These are phyloP conservation scores for Arctium minus DNA, from an alignment of 129 eudicot genomes.

Conservation along the genomic window DNA sequence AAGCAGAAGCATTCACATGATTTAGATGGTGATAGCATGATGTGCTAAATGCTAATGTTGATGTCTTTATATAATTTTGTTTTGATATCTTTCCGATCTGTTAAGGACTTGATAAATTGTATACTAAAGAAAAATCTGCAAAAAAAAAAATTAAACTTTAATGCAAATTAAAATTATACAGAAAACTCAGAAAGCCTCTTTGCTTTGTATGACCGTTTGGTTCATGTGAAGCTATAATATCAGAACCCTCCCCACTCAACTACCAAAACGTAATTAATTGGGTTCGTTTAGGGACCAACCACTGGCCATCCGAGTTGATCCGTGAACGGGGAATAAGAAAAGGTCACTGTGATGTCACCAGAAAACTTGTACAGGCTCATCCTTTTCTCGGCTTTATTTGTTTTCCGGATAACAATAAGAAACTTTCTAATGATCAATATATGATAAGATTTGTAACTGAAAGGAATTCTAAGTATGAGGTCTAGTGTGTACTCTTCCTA, in stretches of 20 bases:
- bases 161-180: not conserved
- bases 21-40: not conserved
- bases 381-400: not conserved
- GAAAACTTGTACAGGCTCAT: not conserved
- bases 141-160: not conserved
- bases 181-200: not conserved
- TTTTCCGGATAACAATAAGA: not conserved
- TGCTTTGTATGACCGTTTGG: not conserved
- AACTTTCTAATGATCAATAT: not conserved
- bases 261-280: not conserved
- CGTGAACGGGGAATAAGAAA: not conserved
- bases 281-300: not conserved
- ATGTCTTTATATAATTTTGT: not conserved
- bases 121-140: not conserved
- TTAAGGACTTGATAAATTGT: not conserved
- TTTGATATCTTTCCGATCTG: not conserved
- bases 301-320: not conserved
- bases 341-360: not conserved
- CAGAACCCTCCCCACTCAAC: not conserved
- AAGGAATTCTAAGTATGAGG: not conserved
- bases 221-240: not conserved
- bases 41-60: not conserved
- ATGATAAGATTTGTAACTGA: not conserved
- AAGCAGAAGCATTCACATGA: constrained; percentile 6
- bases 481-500: not conserved